Conservation (phyloP, 2,329 filamentous ascomycete genomes). For the Beauveria sp. region DNA sequence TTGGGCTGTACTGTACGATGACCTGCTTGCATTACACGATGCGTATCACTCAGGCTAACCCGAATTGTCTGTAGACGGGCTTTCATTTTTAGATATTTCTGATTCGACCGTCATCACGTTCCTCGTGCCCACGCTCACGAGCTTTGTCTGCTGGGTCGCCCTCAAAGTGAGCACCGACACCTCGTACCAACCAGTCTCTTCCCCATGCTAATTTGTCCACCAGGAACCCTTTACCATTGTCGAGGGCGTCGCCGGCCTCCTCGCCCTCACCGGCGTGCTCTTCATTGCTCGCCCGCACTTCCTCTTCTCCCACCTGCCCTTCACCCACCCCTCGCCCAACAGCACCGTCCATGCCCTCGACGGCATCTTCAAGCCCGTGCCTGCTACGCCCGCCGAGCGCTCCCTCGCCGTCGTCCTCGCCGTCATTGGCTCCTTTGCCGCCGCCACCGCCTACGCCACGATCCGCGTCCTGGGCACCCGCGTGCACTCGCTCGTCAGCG, state of each 20-base stretch:
- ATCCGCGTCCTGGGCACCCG: constrained; percentile 70
- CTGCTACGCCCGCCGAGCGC: constrained; percentile 50
- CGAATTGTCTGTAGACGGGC: constrained; percentile 23
- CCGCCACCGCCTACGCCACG: constrained; percentile 61
- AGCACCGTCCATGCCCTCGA: constrained; percentile 13
- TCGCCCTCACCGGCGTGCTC: constrained; percentile 65
- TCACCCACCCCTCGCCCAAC: constrained; percentile 10
- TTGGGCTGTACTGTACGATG: constrained; percentile 40
- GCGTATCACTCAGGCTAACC: no score
- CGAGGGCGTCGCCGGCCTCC: constrained; percentile 60
- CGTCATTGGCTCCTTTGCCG: constrained; percentile 61
- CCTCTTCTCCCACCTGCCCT: constrained; percentile 35
- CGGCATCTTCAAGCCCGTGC: constrained; percentile 22
- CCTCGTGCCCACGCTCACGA: constrained; percentile 63
- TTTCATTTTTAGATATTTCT: constrained; percentile 64
- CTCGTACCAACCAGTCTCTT: no score
- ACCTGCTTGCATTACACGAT: no score
- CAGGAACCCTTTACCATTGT: constrained; percentile 65
- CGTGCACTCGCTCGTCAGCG: constrained; percentile 66
- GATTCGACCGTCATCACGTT: constrained; percentile 79
- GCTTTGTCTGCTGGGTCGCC: constrained; percentile 54
- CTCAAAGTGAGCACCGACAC: constrained; percentile 16
- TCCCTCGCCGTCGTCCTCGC: constrained; percentile 57
- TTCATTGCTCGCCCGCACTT: constrained; percentile 65
- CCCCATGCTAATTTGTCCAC: not conserved